Conservation (phyloP, 495 filamentous ascomycete genomes). For the Penicillium soppii region DNA sequence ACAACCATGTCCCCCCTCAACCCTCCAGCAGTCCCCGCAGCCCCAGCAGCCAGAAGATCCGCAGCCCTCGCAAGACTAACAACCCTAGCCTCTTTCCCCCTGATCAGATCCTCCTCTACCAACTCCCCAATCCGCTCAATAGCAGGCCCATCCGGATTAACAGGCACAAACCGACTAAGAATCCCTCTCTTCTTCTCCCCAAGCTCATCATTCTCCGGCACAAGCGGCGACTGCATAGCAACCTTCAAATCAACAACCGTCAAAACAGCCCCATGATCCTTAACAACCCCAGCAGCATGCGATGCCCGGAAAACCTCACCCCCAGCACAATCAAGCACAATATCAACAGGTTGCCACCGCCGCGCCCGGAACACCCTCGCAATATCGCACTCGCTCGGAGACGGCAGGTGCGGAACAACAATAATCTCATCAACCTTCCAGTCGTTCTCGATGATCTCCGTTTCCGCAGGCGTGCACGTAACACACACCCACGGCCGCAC, state of each 20-base stretch:
- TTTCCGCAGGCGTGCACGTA: constrained; percentile 34
- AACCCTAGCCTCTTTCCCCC: constrained; percentile 30
- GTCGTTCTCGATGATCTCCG: constrained; percentile 18
- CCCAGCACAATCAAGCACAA: constrained; percentile 42
- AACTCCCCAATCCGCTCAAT: constrained; percentile 32
- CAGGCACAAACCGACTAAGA: constrained; percentile 36
- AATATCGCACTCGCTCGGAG: constrained; percentile 28
- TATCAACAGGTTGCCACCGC: constrained; percentile 36
- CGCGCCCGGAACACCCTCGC: constrained; percentile 27
- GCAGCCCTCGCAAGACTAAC: constrained; percentile 33
- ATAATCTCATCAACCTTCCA: constrained; percentile 36
- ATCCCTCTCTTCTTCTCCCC: constrained; percentile 25
- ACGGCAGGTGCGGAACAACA: constrained; percentile 23
- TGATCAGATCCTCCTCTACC: constrained; percentile 33
- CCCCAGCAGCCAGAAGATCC: constrained; percentile 28
- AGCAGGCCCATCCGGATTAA: constrained; percentile 35
- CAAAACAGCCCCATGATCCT: constrained; percentile 34
- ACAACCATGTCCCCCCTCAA: constrained; percentile 35
- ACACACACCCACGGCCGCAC: constrained; percentile 41
- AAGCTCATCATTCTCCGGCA: constrained; percentile 14
- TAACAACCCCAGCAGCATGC: constrained; percentile 34
- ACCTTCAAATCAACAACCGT: constrained; percentile 36
- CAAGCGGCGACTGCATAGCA: constrained; percentile 12
- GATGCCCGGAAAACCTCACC: constrained; percentile 31
- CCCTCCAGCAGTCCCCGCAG: constrained; percentile 25